Base-by-base conservation (phyloP, 2,329 filamentous ascomycete species). In the Fusarium veterinarium region DNA sequence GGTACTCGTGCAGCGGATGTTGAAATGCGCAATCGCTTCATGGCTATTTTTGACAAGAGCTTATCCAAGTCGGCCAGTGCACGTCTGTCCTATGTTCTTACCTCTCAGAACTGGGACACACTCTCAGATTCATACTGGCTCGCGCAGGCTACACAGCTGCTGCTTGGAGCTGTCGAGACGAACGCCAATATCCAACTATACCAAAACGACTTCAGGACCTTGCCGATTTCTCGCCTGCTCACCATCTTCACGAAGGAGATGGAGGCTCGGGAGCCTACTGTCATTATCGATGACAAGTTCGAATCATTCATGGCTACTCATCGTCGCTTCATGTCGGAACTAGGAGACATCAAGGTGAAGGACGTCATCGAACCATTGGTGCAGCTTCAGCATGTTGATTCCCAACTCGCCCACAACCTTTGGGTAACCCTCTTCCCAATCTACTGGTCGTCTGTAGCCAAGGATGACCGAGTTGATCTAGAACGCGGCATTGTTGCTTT, bases 41-140 rank as follows among this genome's bases (percentile, higher is more conserved):
- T 99, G 91, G 90, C 90, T 25, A 98, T 99, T 72, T 98, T 99
- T 75, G 95, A 98, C 82, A 93, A 93, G 82, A 97, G 95, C 79
- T 86, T 99, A 73, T 97, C 95, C n/a, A 93, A 95, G 78, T 94
- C 94, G 12, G 95, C 95, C 2, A 97, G 93, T 77, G 93, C 94
- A 64, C 92, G 97, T 41, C 87, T 99, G 42, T 92, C 92, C 67
- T 98, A 98, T 82, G 92, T 98, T 8, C 89, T 99, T 61, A 91
- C 91, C 1, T 92, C 93, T 30, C 97, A 99, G 80, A 98, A 98
- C 76, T 99, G 96, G 96, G 95, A 98, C 80, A 97, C 94, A 0
- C 86, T 99, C 52, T 91, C 91, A 4, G 96, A 99, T 76, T 97
- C 94, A 3, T 99, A 97, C 84, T 99, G 97, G 97, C 86, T 99